These are phyloP conservation scores for Rosa persica DNA, from an alignment of 306 rosid species.

Conservation along the genomic window DNA sequence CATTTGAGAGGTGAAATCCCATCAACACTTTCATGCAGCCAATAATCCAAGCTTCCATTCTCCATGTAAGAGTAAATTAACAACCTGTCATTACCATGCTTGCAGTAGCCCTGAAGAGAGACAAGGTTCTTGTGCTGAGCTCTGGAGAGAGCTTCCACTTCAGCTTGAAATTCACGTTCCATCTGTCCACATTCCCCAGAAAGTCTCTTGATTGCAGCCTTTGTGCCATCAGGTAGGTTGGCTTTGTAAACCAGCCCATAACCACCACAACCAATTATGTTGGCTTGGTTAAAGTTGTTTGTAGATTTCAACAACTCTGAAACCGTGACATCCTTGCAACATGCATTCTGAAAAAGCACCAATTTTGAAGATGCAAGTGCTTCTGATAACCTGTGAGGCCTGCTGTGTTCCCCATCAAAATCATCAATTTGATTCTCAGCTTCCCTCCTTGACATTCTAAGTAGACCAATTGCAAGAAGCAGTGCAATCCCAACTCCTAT, in stretches of 20 bases:
- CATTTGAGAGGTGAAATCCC: slow-evolving; percentile 53
- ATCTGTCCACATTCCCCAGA: slow-evolving; percentile 86
- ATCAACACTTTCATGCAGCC: slow-evolving; percentile 73
- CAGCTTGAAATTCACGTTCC: slow-evolving; percentile 86
- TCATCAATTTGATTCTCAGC: slow-evolving; percentile 34
- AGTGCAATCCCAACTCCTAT: slow-evolving; percentile 60
- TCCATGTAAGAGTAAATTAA: slow-evolving; percentile 80
- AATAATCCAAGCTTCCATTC: slow-evolving; percentile 82
- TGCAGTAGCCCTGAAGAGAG: slow-evolving; percentile 76
- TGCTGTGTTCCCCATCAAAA: slow-evolving; percentile 48
- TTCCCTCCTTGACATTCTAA: slow-evolving; percentile 52
- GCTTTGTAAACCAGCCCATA: slow-evolving; percentile 90
- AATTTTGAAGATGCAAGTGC: slow-evolving; percentile 60
- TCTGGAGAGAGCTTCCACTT: slow-evolving; percentile 84
- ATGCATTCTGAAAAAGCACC: slow-evolving; percentile 70
- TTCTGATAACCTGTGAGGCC: slow-evolving; percentile 60
- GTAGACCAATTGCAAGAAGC: slow-evolving; percentile 51
- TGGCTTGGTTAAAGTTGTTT: slow-evolving; percentile 71
- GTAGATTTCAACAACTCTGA: slow-evolving; percentile 67
- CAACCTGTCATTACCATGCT: slow-evolving; percentile 60
- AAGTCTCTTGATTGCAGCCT: slow-evolving; percentile 76
- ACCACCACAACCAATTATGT: slow-evolving; percentile 85
- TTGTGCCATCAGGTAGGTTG: slow-evolving; percentile 62
- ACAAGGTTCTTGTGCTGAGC: slow-evolving; percentile 89
- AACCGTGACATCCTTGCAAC: slow-evolving; percentile 69